A percentile compares a stretch with the other conserved stretches of the same genome.
These are phyloP conservation scores for Urtica urens DNA, from an alignment of 306 rosid genomes.

Conservation along the genomic window DNA sequence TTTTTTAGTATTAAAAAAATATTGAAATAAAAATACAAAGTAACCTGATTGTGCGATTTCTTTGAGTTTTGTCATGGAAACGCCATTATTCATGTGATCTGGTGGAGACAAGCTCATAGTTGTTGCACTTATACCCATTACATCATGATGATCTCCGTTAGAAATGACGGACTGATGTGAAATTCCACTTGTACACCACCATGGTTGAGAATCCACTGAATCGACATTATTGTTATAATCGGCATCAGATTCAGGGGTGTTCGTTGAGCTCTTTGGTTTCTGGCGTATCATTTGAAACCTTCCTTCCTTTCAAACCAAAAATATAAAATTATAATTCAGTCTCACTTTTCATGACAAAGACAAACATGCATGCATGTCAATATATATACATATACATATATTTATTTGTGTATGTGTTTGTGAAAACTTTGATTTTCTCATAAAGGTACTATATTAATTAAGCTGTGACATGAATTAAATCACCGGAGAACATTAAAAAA, in stretches of 20 bases:
- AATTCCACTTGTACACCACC: conserved; percentile 15
- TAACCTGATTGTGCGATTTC: too few species aligned
- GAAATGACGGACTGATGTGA: conserved; percentile 15
- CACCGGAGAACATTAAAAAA: too few species aligned
- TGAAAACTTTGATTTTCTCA: too few species aligned
- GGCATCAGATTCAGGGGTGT: conserved; percentile 4
- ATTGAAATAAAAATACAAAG: too few species aligned
- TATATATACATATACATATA: neutral
- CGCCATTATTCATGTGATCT: neutral
- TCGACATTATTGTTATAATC: neutral
- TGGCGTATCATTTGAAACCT: conserved; percentile 16
- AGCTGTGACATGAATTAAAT: too few species aligned
- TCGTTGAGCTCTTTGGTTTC: conserved; percentile 4
- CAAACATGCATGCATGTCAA: neutral
- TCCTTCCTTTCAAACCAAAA: neutral
- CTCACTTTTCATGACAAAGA: neutral
- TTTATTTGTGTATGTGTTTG: too few species aligned
- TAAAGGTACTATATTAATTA: too few species aligned
- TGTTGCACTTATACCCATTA: conserved; percentile 5
- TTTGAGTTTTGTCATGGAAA: conserved; percentile 6
- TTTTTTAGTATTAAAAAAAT: too few species aligned
- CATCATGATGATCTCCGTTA: neutral
- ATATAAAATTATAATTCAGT: too few species aligned
- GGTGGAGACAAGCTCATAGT: conserved; percentile 12
- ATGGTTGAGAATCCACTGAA: conserved; percentile 10